Conservation (phyloP, 208 protist species). For the Histomonas meleagridis region DNA sequence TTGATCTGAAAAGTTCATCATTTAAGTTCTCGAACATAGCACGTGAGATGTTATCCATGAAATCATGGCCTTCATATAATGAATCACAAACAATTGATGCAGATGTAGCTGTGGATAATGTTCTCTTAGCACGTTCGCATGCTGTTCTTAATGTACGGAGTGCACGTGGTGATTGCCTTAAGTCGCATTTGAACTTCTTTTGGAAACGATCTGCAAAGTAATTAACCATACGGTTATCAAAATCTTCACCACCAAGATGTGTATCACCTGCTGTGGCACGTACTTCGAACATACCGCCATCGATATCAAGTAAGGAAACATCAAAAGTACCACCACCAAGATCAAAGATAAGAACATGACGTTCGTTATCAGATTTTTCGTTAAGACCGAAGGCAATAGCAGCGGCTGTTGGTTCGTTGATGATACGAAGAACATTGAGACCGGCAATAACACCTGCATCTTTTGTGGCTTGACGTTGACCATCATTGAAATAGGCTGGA, state of each 20-base stretch:
- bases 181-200: conserved; percentile 68
- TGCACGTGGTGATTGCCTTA: conserved; percentile 49
- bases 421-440: conserved; percentile 87
- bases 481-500: conserved; percentile 95
- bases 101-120: conserved; percentile 57
- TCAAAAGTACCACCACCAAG: conserved; percentile 57
- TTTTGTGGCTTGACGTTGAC: conserved; percentile 88
- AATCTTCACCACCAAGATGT: conserved; percentile 83
- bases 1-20: conserved; percentile 63
- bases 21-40: conserved; percentile 87
- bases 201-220: conserved; percentile 76
- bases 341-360: conserved; percentile 87
- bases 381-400: conserved; percentile 91
- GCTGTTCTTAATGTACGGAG: conserved; percentile 65
- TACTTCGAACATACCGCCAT: conserved; percentile 86
- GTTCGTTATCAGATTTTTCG: conserved; percentile 57
- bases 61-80: conserved; percentile 84
- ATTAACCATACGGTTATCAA: conserved; percentile 77
- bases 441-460: conserved; percentile 89
- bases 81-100: conserved; percentile 83
- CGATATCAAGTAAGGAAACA: conserved; percentile 90
- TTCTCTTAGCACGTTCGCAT: conserved; percentile 78
- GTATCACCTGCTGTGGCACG: conserved; percentile 79
- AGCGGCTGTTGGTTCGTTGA: conserved; percentile 93
- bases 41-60: conserved; percentile 75